These are phyloP conservation scores for Triticum turgidum DNA, from an alignment of 176 grass and related monocot genomes.

Conservation along the genomic window DNA sequence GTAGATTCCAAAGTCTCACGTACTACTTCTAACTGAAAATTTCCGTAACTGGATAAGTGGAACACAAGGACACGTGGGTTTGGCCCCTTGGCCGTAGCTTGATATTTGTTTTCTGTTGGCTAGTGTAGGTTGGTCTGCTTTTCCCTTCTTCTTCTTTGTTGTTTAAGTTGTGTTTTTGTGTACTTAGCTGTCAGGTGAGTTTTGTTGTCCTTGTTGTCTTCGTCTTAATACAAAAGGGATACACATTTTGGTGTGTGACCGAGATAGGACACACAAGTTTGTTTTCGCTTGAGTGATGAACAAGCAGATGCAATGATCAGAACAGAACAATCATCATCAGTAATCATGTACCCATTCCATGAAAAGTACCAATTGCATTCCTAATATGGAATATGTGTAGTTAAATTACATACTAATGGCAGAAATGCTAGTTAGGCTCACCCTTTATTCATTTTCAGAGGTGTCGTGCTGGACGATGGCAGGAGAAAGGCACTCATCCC, in stretches of 20 bases:
- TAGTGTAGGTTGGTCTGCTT: neutral
- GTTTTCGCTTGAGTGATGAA: neutral
- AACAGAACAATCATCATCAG: neutral
- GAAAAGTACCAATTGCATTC: neutral
- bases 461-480: constrained; percentile 59
- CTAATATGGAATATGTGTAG: neutral
- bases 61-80: neutral
- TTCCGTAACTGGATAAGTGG: too few relatives aligned
- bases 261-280: neutral
- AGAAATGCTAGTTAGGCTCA: neutral
- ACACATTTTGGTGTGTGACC: neutral
- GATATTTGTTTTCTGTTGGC: neutral
- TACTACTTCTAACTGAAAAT: neutral
- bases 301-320: neutral
- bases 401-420: neutral
- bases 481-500: constrained; percentile 52
- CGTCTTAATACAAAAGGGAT: neutral
- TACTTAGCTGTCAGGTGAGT: neutral
- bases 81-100: too few relatives aligned
- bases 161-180: neutral
- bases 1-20: neutral
- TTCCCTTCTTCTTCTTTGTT: neutral
- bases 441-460: constrained; percentile 35
- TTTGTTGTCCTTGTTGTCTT: neutral
- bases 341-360: neutral